Evolutionary conservation across 768 basidiomycete species (phyloP).

Genomic region (Amylocystis lapponica): DNA sequence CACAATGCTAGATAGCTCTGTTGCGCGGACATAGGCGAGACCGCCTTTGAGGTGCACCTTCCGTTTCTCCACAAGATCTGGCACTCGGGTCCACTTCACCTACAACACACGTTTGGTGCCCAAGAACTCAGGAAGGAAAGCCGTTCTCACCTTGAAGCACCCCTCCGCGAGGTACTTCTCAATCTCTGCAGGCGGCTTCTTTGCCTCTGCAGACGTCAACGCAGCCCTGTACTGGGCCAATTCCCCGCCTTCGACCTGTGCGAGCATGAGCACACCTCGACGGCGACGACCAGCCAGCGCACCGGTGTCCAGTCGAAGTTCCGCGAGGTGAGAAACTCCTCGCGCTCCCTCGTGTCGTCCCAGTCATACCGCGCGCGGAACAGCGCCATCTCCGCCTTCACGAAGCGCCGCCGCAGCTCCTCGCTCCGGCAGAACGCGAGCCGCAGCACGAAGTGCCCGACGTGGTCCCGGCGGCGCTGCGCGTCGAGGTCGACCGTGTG

Average conservation of each 20-base stretch:
- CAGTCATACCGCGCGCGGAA: conserved; percentile 79
- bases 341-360: conserved; percentile 51
- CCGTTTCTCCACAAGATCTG: conserved; percentile 82
- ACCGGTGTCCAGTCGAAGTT: conserved; percentile 66
- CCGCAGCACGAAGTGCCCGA: conserved; percentile 90
- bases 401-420: conserved; percentile 81
- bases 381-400: conserved; percentile 82
- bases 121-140: neutral
- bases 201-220: conserved; percentile 41
- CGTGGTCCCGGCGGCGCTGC: conserved; percentile 77
- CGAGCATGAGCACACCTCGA: too few relatives aligned
- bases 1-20: conserved; percentile 78
- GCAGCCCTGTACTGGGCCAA: conserved; percentile 41
- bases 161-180: too few relatives aligned
- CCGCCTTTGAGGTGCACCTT: conserved; percentile 73
- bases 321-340: conserved; percentile 57
- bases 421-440: conserved; percentile 96
- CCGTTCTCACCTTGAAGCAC: conserved; percentile 67
- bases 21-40: conserved; percentile 82
- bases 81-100: conserved; percentile 97
- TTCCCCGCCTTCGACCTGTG: conserved; percentile 57
- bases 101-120: conserved; percentile 23
- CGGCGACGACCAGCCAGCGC: neutral
- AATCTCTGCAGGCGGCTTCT: too few relatives aligned
- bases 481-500: conserved; percentile 40